phyloP scores from a whole-genome alignment of 2,329 filamentous ascomycete species.

The Cladophialophora psammophila region DNA sequence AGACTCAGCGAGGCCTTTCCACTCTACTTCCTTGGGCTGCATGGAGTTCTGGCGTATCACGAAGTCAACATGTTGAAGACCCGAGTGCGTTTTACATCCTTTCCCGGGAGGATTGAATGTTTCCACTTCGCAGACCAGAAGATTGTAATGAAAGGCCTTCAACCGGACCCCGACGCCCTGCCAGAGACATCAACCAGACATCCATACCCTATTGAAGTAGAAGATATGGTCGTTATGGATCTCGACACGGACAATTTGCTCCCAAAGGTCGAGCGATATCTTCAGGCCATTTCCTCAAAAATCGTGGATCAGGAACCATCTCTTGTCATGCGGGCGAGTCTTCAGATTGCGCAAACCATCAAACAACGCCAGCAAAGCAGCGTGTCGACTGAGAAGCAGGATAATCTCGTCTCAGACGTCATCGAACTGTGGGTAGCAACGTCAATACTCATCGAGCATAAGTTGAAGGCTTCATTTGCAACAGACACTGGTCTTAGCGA shows the following conservation, averaged over 20 bases:
- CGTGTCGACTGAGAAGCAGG: slow-evolving; percentile 42
- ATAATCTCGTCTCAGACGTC: slow-evolving; percentile 58
- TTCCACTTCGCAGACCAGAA: slow-evolving; percentile 62
- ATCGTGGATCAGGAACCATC: slow-evolving; percentile 56
- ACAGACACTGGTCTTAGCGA: slow-evolving; percentile 50
- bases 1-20: slow-evolving; percentile 66
- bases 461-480: slow-evolving; percentile 58
- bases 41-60: slow-evolving; percentile 59
- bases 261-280: slow-evolving; percentile 62
- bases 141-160: slow-evolving; percentile 55
- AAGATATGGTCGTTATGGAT: slow-evolving; percentile 58
- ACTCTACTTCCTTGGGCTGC: slow-evolving; percentile 63
- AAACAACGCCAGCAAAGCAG: slow-evolving; percentile 15
- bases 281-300: slow-evolving; percentile 57
- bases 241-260: slow-evolving; percentile 50
- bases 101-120: slow-evolving; percentile 61
- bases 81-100: slow-evolving; percentile 37
- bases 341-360: slow-evolving; percentile 21
- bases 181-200: too few species aligned
- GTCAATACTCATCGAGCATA: slow-evolving; percentile 53
- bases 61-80: slow-evolving; percentile 44
- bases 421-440: slow-evolving; percentile 66
- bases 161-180: background rate
- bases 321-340: slow-evolving; percentile 51
- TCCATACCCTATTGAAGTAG: background rate